These are phyloP conservation scores for Alternaria alternata DNA, from an alignment of 2,329 filamentous ascomycete genomes.

Conservation along the genomic window DNA sequence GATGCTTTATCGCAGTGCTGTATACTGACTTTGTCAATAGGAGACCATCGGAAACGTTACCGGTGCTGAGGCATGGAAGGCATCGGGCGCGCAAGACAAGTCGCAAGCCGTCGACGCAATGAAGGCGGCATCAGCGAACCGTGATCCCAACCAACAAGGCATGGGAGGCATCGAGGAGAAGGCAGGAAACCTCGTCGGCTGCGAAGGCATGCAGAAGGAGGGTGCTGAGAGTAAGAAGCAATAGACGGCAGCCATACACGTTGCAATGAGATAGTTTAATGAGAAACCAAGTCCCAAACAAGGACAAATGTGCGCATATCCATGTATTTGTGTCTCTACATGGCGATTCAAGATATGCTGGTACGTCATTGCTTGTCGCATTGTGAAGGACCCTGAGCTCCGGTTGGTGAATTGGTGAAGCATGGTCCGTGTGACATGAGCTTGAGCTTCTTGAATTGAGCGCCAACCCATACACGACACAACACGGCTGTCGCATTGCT, in stretches of 20 bases:
- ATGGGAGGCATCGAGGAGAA: slow-evolving; percentile 71
- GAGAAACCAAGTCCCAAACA: not conserved
- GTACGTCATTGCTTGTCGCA: not conserved
- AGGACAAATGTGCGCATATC: not conserved
- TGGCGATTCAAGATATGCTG: not conserved
- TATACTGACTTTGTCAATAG: slow-evolving; percentile 45
- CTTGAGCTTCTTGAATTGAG: not conserved
- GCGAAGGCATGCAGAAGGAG: slow-evolving; percentile 70
- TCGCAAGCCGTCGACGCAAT: slow-evolving; percentile 67
- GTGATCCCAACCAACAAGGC: slow-evolving; percentile 63
- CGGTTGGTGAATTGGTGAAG: slow-evolving; percentile 4
- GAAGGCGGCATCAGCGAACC: slow-evolving; percentile 66
- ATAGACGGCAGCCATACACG: not conserved
- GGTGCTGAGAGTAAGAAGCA: slow-evolving; percentile 42
- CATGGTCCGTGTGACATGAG: slow-evolving; percentile 8
- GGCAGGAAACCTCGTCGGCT: slow-evolving; percentile 69
- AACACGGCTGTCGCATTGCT: not conserved
- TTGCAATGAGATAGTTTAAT: not conserved
- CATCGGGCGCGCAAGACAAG: slow-evolving; percentile 71
- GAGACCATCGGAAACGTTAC: slow-evolving; percentile 68
- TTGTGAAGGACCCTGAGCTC: not conserved
- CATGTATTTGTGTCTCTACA: not conserved
- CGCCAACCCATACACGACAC: not conserved
- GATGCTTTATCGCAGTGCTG: not conserved
- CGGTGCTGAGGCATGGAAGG: slow-evolving; percentile 69